Percentiles rank a stretch among this genome's conserved stretches.
phyloP scores from a whole-genome alignment of 2,329 filamentous ascomycete genomes.

The Penicillium carneum region DNA sequence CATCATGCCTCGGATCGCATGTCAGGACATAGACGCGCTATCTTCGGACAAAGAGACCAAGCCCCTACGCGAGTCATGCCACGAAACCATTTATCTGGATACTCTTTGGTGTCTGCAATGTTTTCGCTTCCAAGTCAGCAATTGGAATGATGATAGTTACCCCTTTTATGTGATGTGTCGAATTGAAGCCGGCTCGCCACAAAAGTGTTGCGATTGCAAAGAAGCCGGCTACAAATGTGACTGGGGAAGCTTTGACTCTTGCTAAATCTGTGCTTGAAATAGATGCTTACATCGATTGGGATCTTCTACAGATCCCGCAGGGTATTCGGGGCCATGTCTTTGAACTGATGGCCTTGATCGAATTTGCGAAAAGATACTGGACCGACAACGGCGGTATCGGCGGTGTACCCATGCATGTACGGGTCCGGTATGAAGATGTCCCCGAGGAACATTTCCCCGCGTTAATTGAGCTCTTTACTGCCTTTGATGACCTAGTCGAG shows the following conservation, averaged over 20 bases:
- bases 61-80: no score
- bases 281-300: neutral
- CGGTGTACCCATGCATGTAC: no score
- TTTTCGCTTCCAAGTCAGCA: neutral
- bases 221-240: accelerated
- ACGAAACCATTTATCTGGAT: neutral
- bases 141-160: neutral
- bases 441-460: no score
- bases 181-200: no score
- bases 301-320: neutral
- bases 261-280: accelerated
- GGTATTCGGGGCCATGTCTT: neutral
- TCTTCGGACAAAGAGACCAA: neutral
- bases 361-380: neutral
- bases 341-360: neutral
- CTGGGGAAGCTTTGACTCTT: neutral
- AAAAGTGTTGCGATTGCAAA: neutral
- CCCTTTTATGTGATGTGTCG: neutral
- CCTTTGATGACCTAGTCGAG: neutral
- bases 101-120: neutral
- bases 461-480: no score
- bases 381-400: no score
- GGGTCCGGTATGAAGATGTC: no score
- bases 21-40: neutral
- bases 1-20: neutral